These are phyloP conservation scores for Leishmania tropica DNA, from an alignment of 208 protist species.

Conservation along the genomic window DNA sequence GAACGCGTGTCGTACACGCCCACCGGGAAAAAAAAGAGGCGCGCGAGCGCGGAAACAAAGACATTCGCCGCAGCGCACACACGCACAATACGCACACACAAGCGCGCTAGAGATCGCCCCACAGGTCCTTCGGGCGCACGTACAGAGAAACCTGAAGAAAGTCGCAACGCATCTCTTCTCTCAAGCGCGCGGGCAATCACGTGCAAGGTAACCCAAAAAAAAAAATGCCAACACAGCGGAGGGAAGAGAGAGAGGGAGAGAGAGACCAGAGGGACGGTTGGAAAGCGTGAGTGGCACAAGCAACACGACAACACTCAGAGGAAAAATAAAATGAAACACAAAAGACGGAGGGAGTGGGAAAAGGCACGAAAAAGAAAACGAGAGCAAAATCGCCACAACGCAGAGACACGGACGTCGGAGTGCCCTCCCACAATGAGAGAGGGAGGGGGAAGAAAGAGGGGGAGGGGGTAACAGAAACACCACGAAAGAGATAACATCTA, in stretches of 20 bases:
- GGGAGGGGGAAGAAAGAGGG: background rate
- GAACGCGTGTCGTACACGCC: background rate
- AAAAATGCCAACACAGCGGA: background rate
- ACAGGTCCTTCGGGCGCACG: background rate
- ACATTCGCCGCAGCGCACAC: background rate
- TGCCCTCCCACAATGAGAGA: background rate
- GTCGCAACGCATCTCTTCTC: background rate
- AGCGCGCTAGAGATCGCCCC: too few species aligned
- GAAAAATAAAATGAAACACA: background rate
- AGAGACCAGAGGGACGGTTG: background rate
- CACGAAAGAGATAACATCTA: background rate
- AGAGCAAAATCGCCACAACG: background rate
- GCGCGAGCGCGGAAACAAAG: background rate
- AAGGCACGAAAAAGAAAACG: background rate
- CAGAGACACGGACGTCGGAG: background rate
- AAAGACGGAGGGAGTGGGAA: background rate
- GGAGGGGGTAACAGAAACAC: background rate
- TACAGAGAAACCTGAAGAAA: background rate
- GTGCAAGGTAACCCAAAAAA: background rate
- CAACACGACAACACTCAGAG: background rate
- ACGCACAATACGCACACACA: background rate
- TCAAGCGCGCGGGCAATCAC: background rate
- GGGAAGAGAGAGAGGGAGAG: background rate
- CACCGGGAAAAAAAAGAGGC: background rate
- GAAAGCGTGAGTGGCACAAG: background rate